Evolutionary conservation across 257 asterid genomes (phyloP).

Genomic region (Solanum appendiculatum): DNA sequence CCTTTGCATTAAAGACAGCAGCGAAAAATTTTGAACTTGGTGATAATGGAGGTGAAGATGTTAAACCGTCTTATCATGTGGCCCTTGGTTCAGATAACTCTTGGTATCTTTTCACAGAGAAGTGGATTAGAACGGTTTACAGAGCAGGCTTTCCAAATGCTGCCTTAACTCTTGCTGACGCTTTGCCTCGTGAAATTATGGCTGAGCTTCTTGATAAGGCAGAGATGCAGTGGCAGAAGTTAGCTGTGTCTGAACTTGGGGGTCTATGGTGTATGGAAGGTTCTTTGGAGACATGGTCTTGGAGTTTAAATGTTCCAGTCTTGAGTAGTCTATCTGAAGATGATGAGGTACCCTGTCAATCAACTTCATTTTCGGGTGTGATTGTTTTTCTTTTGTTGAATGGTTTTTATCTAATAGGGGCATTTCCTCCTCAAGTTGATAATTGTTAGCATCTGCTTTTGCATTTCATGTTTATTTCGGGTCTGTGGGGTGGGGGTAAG

Average conservation of each 20-base stretch:
- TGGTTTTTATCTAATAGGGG: neutral
- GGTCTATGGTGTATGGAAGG: constrained; percentile 94
- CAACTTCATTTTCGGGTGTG: neutral
- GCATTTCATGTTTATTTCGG: neutral
- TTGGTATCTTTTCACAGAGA: constrained; percentile 97
- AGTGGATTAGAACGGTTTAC: constrained; percentile 78
- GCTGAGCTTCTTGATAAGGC: constrained; percentile 59
- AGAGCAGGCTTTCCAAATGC: constrained; percentile 80
- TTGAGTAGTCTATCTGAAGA: constrained; percentile 85
- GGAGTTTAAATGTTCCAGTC: constrained; percentile 97
- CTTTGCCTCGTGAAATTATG: constrained; percentile 81
- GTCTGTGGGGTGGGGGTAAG: neutral
- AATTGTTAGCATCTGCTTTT: neutral
- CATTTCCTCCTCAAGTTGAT: neutral
- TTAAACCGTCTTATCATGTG: constrained; percentile 64
- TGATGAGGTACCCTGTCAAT: constrained; percentile 56
- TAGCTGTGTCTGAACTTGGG: constrained; percentile 82
- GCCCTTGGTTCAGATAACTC: constrained; percentile 98
- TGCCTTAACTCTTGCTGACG: constrained; percentile 63
- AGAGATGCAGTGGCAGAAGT: constrained; percentile 83
- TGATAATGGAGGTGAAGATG: constrained; percentile 23
- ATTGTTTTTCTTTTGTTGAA: neutral
- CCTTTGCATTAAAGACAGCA: constrained; percentile 34
- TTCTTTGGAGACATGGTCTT: constrained; percentile 97
- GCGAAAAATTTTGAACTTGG: constrained; percentile 18